These are phyloP conservation scores for Gloeopeniophorella convolvens DNA, from an alignment of 768 basidiomycete species.

Conservation along the genomic window DNA sequence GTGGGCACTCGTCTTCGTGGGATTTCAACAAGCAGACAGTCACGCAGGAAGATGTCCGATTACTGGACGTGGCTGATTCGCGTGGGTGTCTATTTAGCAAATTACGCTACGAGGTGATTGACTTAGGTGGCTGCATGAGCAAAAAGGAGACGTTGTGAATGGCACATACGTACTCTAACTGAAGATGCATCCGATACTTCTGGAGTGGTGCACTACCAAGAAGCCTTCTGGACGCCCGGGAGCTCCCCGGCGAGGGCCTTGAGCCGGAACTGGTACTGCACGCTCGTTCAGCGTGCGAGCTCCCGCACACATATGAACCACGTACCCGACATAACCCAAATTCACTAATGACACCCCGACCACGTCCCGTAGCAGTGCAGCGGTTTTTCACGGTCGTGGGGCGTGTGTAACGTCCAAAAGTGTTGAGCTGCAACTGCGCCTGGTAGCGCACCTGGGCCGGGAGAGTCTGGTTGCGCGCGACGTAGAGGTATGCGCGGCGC, in stretches of 20 bases:
- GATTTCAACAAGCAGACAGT: no score
- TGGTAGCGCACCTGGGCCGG: constrained; percentile 86
- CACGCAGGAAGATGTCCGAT: no score
- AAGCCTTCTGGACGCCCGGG: constrained; percentile 84
- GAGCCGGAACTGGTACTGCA: constrained; percentile 83
- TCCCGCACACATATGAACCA: constrained; percentile 9
- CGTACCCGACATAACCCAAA: constrained; percentile 79
- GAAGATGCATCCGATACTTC: neutral
- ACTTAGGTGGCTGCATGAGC: no score
- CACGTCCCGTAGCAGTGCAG: constrained; percentile 78
- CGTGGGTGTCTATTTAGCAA: no score
- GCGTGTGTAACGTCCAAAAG: constrained; percentile 74
- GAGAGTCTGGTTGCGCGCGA: constrained; percentile 88
- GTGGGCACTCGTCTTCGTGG: no score
- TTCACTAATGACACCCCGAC: constrained; percentile 83
- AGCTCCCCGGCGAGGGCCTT: constrained; percentile 79
- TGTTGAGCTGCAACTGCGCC: constrained; percentile 89
- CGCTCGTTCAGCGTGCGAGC: neutral
- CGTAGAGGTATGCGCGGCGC: constrained; percentile 86
- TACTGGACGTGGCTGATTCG: no score
- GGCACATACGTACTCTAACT: no score
- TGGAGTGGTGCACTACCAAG: constrained; percentile 59
- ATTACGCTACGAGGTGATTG: no score
- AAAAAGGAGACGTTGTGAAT: no score
- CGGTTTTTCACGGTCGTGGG: constrained; percentile 88